Base-by-base conservation (phyloP, 495 filamentous ascomycete genomes). In the Hypomontagnella monticulosa region DNA sequence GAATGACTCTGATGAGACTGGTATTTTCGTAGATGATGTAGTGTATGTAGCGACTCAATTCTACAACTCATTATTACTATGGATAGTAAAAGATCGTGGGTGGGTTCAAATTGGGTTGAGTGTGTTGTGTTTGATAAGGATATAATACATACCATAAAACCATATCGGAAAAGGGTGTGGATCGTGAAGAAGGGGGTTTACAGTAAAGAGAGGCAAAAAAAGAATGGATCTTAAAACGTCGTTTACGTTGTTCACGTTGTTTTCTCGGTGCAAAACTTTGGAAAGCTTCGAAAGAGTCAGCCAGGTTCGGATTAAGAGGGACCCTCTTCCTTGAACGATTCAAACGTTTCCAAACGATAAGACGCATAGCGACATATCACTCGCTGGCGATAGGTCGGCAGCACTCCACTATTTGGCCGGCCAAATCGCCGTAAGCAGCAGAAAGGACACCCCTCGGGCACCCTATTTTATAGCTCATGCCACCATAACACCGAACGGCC, bases 341-440 rank as follows among this genome's bases (percentile, higher is more conserved):
- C 30, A 18, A 18, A 57, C 9, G 10, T 38, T 38, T 38, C n/a
- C n/a, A n/a, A 19, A 54, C 44, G 66, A 69, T 63, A 69, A 63
- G 55, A 36, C 42, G 66, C 49, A 63, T 63, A 69, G 44, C 66
- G 66, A 36, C 54, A 63, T 69, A 60, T 69, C 37, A 69, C 66
- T 69, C 46, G 66, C 66, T 63, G 71, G 69, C 41, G 43, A 70
- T 71, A 71, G 66, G 71, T 72, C 71, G 71, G 71, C 69, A 72
- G 42, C 66, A 74, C 79, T 81, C 81, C 81, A 83, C 81, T 81
- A 81, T 83, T 83, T 78, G 75, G 78, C 81, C 81, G 81, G 81
- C 74, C 74, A 83, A 81, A 81, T 73, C 75, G 80, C 81, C 80
- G 80, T 67, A 71, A 74, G 69, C 69, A 74, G 57, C 51, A 63